phyloP scores from a whole-genome alignment of 2,329 filamentous ascomycete species.

The Ceratocystis colombiana region DNA sequence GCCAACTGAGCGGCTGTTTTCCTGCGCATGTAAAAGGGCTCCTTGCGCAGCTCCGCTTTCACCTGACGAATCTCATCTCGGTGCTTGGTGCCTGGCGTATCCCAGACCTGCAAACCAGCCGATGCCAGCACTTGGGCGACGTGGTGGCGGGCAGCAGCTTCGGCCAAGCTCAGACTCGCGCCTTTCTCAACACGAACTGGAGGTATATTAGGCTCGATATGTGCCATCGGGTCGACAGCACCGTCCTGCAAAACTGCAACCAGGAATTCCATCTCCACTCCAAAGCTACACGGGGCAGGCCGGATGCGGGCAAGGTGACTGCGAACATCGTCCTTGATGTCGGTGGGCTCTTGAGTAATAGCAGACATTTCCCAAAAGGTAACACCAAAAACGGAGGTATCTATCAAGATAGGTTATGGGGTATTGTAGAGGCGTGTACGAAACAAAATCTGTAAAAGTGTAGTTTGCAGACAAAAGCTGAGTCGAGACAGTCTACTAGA shows the following conservation, averaged over 20 bases:
- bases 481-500: no score
- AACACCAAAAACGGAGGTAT: no score
- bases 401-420: no score
- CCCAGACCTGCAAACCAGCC: conserved; percentile 28
- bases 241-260: conserved; percentile 28
- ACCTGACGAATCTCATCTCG: conserved; percentile 8
- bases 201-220: conserved; percentile 15
- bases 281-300: conserved; percentile 28
- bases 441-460: no score
- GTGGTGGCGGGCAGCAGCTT: conserved; percentile 23
- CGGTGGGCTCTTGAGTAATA: not conserved
- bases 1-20: not conserved
- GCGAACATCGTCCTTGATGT: not conserved
- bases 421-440: no score
- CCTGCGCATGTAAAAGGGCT: conserved; percentile 8
- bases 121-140: conserved; percentile 27
- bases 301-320: not conserved
- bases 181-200: not conserved
- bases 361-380: not conserved
- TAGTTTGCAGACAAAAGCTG: no score
- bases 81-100: not conserved
- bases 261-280: conserved; percentile 29
- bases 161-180: not conserved
- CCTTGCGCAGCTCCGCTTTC: not conserved
- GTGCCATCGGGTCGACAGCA: conserved; percentile 19